Percentiles rank a stretch among this genome's conserved stretches.
Evolutionary conservation across 306 rosid species (phyloP).

Genomic region (Abrus precatorius): DNA sequence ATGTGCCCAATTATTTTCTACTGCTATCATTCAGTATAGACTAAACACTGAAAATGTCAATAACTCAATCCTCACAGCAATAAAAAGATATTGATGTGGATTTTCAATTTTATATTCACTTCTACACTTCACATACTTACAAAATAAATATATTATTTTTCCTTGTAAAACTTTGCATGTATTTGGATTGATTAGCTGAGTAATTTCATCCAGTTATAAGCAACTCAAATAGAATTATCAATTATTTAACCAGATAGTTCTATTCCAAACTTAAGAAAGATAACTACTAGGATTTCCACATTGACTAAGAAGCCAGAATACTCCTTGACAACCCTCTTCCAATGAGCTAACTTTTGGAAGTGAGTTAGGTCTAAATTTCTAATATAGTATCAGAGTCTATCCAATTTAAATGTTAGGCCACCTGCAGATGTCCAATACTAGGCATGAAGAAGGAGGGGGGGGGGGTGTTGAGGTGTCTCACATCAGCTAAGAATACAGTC

Average conservation of each 20-base stretch:
- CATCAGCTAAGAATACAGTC: too few species aligned
- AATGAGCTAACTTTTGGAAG: too few species aligned
- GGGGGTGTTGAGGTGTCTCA: too few species aligned
- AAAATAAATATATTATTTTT: background rate
- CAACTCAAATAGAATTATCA: background rate
- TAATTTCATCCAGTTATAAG: background rate
- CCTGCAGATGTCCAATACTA: too few species aligned
- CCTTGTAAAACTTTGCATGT: background rate
- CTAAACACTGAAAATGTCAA: background rate
- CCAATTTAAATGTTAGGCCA: too few species aligned
- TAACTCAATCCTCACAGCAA: background rate
- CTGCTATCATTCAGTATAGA: background rate
- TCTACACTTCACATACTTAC: background rate
- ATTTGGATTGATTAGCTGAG: background rate
- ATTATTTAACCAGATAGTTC: background rate
- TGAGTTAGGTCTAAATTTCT: too few species aligned
- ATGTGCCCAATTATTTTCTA: constrained; percentile 8
- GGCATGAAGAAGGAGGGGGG: too few species aligned
- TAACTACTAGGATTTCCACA: too few species aligned
- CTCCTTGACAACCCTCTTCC: too few species aligned
- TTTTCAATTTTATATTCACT: background rate
- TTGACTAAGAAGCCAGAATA: too few species aligned
- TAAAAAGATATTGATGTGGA: background rate
- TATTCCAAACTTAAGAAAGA: background rate
- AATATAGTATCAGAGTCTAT: too few species aligned